phyloP scores from a whole-genome alignment of 371 early-diverging fungal species.

The Capniomyces stellatus region DNA sequence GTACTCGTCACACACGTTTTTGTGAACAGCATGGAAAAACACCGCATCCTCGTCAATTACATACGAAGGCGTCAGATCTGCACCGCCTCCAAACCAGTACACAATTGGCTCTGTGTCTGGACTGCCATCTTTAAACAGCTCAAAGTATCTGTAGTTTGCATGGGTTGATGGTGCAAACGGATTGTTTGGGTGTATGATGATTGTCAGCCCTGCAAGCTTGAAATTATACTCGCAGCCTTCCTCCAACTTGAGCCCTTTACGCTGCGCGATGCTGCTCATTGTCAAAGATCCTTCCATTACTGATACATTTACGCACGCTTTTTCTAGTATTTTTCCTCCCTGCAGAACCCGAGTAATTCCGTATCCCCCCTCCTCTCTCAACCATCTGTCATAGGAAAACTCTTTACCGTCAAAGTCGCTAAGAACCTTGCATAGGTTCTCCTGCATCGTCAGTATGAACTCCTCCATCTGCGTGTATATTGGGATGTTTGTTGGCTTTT shows the following conservation, averaged over 20 bases:
- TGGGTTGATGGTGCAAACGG: constrained; percentile 91
- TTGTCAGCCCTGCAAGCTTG: constrained; percentile 75
- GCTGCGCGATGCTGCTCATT: constrained; percentile 45
- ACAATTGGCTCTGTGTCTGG: constrained; percentile 34
- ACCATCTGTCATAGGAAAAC: constrained; percentile 61
- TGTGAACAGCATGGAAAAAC: constrained; percentile 60
- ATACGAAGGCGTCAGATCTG: constrained; percentile 64
- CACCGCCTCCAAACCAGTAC: constrained; percentile 81
- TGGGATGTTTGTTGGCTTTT: too few species aligned
- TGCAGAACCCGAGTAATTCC: constrained; percentile 85
- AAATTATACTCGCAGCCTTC: constrained; percentile 20
- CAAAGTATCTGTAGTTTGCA: constrained; percentile 94
- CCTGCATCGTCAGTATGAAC: constrained; percentile 54
- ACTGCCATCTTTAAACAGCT: constrained; percentile 32
- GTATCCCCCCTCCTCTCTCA: constrained; percentile 62
- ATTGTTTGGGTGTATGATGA: constrained; percentile 88
- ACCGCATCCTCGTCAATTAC: constrained; percentile 59
- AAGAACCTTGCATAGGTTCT: constrained; percentile 25
- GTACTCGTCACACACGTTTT: constrained; percentile 56
- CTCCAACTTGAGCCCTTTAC: constrained; percentile 32
- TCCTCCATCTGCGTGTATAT: constrained; percentile 70
- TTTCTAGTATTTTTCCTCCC: constrained; percentile 80
- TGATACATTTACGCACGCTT: constrained; percentile 82
- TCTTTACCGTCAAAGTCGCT: constrained; percentile 29
- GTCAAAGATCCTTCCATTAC: constrained; percentile 58